Evolutionary conservation across 73 alveolate species (phyloP).

Genomic region (Paramecium tetraurelia): DNA sequence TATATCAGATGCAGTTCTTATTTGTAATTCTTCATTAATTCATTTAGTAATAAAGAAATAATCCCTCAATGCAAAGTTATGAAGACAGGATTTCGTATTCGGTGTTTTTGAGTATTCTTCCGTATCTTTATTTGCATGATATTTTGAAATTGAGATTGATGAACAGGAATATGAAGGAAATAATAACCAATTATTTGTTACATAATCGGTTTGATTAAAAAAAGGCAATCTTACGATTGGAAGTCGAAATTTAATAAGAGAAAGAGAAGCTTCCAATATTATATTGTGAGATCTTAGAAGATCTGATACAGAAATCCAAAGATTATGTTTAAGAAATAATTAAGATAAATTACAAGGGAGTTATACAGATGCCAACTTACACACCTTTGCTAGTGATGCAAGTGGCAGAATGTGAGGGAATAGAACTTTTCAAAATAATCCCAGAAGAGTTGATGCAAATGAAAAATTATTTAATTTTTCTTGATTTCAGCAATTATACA

Average conservation of each 20-base stretch:
- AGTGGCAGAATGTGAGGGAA: constrained; percentile 4
- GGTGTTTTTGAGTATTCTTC: neutral
- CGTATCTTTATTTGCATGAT: neutral
- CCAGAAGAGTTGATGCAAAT: neutral
- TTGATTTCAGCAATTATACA: neutral
- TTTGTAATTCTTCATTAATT: neutral
- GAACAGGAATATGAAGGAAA: neutral
- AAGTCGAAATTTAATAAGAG: neutral
- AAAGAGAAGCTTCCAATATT: neutral
- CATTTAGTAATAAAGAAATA: neutral
- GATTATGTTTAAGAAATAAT: neutral
- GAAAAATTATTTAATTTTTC: neutral
- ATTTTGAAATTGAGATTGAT: neutral
- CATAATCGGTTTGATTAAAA: neutral
- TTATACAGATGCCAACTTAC: neutral
- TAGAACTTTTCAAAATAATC: neutral
- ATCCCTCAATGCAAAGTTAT: neutral
- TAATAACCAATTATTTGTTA: neutral
- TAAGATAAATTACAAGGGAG: neutral
- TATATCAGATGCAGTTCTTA: neutral
- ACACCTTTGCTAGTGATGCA: neutral
- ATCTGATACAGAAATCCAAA: neutral
- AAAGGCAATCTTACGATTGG: neutral
- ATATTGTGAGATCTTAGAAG: neutral
- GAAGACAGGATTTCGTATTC: neutral